Conservation (phyloP, 768 basidiomycete species). For the Thelephora ganbajun region DNA sequence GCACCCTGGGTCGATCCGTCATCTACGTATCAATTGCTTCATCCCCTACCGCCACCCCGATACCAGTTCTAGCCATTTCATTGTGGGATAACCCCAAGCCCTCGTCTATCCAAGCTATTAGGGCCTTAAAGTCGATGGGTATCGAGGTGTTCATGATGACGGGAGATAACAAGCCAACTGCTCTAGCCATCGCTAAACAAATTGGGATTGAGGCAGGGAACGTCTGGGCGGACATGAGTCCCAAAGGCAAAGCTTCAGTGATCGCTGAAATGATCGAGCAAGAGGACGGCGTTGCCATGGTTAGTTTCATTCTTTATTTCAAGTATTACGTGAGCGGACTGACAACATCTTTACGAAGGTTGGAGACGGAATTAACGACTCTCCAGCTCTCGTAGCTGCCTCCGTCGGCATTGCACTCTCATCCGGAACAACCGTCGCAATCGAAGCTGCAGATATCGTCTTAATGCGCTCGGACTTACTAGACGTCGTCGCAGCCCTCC, state of each 20-base stretch:
- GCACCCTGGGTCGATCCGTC: conserved; percentile 62
- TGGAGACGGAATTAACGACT: conserved; percentile 98
- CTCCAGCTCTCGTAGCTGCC: conserved; percentile 90
- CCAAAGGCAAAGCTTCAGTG: conserved; percentile 86
- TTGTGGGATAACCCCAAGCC: conserved; percentile 80
- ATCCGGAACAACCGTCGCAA: conserved; percentile 91
- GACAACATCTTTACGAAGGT: conserved; percentile 36
- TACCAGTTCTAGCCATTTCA: conserved; percentile 69
- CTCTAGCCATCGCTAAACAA: conserved; percentile 76
- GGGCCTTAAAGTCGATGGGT: conserved; percentile 75
- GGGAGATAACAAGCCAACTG: conserved; percentile 80
- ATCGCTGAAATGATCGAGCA: conserved; percentile 69
- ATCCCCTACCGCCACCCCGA: conserved; percentile 23
- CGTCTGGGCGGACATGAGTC: conserved; percentile 89
- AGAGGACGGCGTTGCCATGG: conserved; percentile 81
- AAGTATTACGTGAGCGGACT: background rate
- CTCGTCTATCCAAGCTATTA: conserved; percentile 72
- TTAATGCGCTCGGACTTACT: conserved; percentile 94
- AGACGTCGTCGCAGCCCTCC: conserved; percentile 92
- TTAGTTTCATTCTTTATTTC: conserved; percentile 19
- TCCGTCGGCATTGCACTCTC: conserved; percentile 95
- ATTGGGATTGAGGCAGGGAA: conserved; percentile 75
- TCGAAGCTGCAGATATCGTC: conserved; percentile 96
- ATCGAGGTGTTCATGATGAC: conserved; percentile 91
- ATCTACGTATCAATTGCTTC: conserved; percentile 67